Evolutionary conservation across 257 asterid genomes (phyloP), one percentile per base, ranked within the genome.

Genomic region (Fraxinus anomala): DNA sequence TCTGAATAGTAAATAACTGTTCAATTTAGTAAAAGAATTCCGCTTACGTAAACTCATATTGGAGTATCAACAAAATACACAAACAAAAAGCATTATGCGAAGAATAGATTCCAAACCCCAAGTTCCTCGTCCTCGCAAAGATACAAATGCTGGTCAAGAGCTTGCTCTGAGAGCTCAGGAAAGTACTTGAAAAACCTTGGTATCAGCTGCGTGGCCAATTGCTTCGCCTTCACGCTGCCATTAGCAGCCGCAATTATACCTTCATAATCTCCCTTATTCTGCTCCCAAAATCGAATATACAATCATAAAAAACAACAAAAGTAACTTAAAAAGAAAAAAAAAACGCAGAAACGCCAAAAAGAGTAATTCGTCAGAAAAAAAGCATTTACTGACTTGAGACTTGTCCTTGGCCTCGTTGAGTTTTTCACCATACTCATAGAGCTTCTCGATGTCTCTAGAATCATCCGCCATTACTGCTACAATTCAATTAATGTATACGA

Each of bases 221-320:
- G 99, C 87, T 90, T 95, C n/a, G 96, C 92, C 89, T 93, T 93
- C 70, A 88, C 96, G 36, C 92, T 89, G 51, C 97, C 98, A 70
- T 85, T 88, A 0, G 96, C 96, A 16, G 97, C 96, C 61, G 92
- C 94, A 34, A 93, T 83, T 79, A 95, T 91, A 37, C 92, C 91
- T 83, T 95, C 97, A 67, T 95, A 95, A 44, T 95, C 95, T 85
- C 81, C 79, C 86, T 76, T 76, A 82, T 87, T 81, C 99, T 95
- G 89, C 84, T 84, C 70, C 54, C 68, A 17, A 47, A 63, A 63
- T 63, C 2, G 69, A 63, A 23, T 0, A 23, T 0, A 59, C 24
- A n/a, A 17, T 56, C 51, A 63, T 16, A 24, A 3, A 33, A 33
- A 33, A 33, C 31, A 31, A 31, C 34, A 31, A 31, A 31, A 31